Evolutionary conservation across 352 stramenopile species (phyloP), one percentile per base, ranked within the genome.

Genomic region (Globisporangium barbulae): DNA sequence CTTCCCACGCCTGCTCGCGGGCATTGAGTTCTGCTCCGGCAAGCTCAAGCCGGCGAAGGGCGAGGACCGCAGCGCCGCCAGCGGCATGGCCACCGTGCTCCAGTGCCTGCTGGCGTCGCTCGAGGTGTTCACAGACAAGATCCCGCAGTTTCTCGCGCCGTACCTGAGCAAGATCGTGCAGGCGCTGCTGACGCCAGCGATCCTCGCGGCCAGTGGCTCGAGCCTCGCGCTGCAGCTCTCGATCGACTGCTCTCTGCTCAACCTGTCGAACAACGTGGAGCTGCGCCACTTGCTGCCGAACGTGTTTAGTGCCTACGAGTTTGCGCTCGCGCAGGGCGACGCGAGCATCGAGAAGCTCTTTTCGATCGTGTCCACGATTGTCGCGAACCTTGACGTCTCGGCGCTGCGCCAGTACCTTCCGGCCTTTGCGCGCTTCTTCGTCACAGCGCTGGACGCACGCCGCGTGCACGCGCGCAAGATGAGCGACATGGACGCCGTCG

Each of bases 371-470:
- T 79, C 79, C 33, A 88, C 73, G 5, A 72, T 94, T 19, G 85
- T 93, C 13, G 67, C 69, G 30, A 57, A 61, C 0, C 76, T 96
- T 41, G 72, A 89, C 10, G 71, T 74, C 13, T 44, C 72, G 1
- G 68, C 76, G 37, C 63, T 96, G 45, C 82, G 85, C 2, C 79
- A 85, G 57, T 78, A 92, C 61, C 47, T 94, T 59, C 66, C 85
- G n/a, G 68, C 64, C n/a, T 87, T 95, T 52, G 85, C 86, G 48
- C 84, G 85, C 48, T 94, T 96, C 66, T 94, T 93, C 58, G 80
- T 96, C 2, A 89, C 79, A 30, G 78, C 78, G 25, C 58, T 96
- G 42, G 88, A 96, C 53, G 63, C 79, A 57, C 84, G 86, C 30
- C 86, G 88, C 53, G 77, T 93, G 41, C 88, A 94, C 47, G 50